These are phyloP conservation scores for Musa itinerans DNA, from an alignment of 176 grass and related monocot genomes.

Conservation along the genomic window DNA sequence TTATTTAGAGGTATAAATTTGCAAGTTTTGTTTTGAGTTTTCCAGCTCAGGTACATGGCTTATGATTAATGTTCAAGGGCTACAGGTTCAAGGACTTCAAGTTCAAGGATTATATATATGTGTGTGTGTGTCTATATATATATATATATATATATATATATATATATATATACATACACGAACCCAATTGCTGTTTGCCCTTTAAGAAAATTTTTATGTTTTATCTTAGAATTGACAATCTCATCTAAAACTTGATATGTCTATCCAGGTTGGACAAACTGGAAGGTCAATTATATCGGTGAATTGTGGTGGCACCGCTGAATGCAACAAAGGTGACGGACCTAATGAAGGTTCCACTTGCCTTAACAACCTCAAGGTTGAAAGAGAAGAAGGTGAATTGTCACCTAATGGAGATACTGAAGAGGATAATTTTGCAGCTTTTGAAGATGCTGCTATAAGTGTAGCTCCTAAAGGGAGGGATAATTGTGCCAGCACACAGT, in stretches of 20 bases:
- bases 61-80: neutral
- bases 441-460: constrained; percentile 38
- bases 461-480: constrained; percentile 42
- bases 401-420: constrained; percentile 92
- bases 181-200: neutral
- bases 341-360: constrained; percentile 37
- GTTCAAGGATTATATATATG: too few species aligned
- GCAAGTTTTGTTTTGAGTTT: neutral
- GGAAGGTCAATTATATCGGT: constrained; percentile 30
- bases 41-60: neutral
- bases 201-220: neutral
- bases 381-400: constrained; percentile 98
- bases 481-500: constrained; percentile 37
- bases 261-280: constrained; percentile 28
- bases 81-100: too few species aligned
- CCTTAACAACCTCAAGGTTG: constrained; percentile 54
- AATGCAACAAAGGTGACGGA: constrained; percentile 37
- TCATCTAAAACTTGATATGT: neutral
- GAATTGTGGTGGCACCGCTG: constrained; percentile 33
- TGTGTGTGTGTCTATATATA: too few species aligned
- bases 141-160: neutral
- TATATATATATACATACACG: neutral
- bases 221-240: neutral
- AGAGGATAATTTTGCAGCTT: constrained; percentile 75
- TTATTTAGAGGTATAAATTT: constrained; percentile 44